Base-by-base conservation (phyloP, 768 basidiomycete species). In the Lyophyllum shimeji region DNA sequence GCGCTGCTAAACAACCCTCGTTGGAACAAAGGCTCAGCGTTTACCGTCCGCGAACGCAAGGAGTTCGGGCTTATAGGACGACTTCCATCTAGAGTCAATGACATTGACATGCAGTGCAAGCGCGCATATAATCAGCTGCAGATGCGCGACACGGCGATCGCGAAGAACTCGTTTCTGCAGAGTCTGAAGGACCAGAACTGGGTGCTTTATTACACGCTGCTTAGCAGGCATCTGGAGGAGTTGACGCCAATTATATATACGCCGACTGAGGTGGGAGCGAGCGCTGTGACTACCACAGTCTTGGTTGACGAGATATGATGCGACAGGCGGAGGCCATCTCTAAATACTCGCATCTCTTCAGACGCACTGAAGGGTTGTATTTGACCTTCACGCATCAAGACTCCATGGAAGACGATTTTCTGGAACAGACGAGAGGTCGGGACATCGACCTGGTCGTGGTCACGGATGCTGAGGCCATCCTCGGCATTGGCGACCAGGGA, bases 401-500 rank as follows among this genome's bases (percentile, higher is more conserved):
- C 42, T 69, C 75, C 7, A 92, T 93, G 87, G 89, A 92, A 63
- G 78, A 85, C 58, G 85, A 86, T 58, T 90, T 90, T 63, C 69
- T 93, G 21, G 86, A 87, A 62, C 82, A 84, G 62, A 86, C 81
- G 1, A 74, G 72, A 31, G 83, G 80, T 7, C 73, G 77, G 24
- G 73, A 85, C 24, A 82, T 95, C 52, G 87, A 94, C 57, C 75
- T 95, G 21, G 78, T 95, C 49, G 90, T 95, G 23, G 87, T 87
- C 52, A 89, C 90, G 0, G 93, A 95, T 66, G 83, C 87, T 3
- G 92, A 93, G 63, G 89, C 90, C 0, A 94, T 95, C 56, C 74
- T 95, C 9, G 93, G 93, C 15, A 81, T 81, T 49, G 80, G 80
- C 1, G 80, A 81, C 65, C 80, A 81, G 60, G 80, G 93, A 54